phyloP scores from a whole-genome alignment of 306 rosid genomes.

The Fragaria iinumae region DNA sequence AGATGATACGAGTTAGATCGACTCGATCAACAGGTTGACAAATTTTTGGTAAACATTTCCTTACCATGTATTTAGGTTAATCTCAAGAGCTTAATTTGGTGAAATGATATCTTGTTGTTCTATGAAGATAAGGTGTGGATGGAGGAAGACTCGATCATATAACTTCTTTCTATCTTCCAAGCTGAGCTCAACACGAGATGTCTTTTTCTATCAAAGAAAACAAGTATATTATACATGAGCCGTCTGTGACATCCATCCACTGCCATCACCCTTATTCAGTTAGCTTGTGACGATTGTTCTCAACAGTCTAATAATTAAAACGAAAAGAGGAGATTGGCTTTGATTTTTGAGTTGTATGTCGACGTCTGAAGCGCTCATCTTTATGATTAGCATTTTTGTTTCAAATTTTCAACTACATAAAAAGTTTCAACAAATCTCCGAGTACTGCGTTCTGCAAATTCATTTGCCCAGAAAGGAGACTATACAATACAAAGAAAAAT shows the following conservation, averaged over 20 bases:
- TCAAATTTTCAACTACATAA: background rate
- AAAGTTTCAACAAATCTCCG: background rate
- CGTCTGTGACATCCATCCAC: background rate
- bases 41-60: background rate
- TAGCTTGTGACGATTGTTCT: background rate
- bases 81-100: background rate
- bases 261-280: background rate
- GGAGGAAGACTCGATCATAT: background rate
- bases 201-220: background rate
- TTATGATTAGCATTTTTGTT: background rate
- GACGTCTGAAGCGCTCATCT: background rate
- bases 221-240: background rate
- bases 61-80: background rate
- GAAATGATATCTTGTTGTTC: background rate
- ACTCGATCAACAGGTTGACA: background rate
- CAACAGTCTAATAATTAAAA: background rate
- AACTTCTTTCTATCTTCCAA: background rate
- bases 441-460: background rate
- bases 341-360: background rate
- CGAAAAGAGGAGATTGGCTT: background rate
- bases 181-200: background rate
- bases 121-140: conserved; percentile 6
- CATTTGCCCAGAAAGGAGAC: background rate
- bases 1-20: background rate
- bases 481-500: background rate